A percentile compares a stretch with the other conserved stretches of the same genome.
Evolutionary conservation across 1,139 yeast species (phyloP).

Genomic region (Hyphopichia burtonii): DNA sequence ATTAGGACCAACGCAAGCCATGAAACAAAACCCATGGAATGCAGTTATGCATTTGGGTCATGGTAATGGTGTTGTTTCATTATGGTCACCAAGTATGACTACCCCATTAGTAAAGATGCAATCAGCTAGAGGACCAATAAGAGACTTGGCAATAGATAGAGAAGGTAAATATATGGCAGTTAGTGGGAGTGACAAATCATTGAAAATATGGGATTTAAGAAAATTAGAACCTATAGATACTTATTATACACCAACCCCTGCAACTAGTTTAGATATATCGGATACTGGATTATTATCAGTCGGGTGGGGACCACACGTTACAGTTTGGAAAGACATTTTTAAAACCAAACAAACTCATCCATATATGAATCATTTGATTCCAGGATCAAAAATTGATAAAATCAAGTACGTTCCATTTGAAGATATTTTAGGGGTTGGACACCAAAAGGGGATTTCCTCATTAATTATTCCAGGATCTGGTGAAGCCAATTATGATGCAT

Average conservation of each 20-base stretch:
- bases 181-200: slow-evolving; percentile 79
- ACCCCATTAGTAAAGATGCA: slow-evolving; percentile 84
- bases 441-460: slow-evolving; percentile 72
- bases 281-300: slow-evolving; percentile 86
- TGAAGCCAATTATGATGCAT: slow-evolving; percentile 95
- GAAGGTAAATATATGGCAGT: slow-evolving; percentile 95
- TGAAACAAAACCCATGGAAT: slow-evolving; percentile 93
- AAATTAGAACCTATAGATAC: slow-evolving; percentile 74
- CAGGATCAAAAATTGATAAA: slow-evolving; percentile 71
- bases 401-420: slow-evolving; percentile 88
- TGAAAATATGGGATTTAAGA: slow-evolving; percentile 94
- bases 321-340: slow-evolving; percentile 79
- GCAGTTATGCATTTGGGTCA: slow-evolving; percentile 95
- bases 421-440: slow-evolving; percentile 91
- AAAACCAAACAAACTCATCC: slow-evolving; percentile 65
- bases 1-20: slow-evolving; percentile 83
- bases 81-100: slow-evolving; percentile 92
- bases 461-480: slow-evolving; percentile 95
- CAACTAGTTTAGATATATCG: slow-evolving; percentile 73
- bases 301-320: slow-evolving; percentile 94
- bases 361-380: slow-evolving; percentile 85
- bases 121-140: slow-evolving; percentile 81
- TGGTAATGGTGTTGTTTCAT: slow-evolving; percentile 84
- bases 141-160: slow-evolving; percentile 84
- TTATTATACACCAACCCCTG: slow-evolving; percentile 83